These are phyloP conservation scores for Phylloporus scabripes DNA, from an alignment of 768 basidiomycete genomes.

Conservation along the genomic window DNA sequence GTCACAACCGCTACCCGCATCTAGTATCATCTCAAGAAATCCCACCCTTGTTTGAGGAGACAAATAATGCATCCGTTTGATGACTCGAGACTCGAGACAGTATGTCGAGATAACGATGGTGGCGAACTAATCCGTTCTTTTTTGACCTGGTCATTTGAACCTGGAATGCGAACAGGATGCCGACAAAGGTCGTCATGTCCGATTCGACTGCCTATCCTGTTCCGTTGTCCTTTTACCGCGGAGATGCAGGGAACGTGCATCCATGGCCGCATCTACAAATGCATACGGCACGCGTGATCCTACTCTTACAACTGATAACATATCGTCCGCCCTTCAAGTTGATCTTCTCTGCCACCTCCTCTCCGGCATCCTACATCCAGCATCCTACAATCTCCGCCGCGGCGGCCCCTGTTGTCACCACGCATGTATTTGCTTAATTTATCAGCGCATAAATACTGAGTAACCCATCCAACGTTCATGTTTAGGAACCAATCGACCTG, in stretches of 20 bases:
- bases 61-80: no score
- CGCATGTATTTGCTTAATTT: background rate
- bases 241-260: background rate
- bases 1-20: no score
- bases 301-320: background rate
- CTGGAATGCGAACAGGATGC: no score
- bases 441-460: background rate
- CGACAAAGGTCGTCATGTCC: no score
- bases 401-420: background rate
- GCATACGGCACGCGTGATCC: background rate
- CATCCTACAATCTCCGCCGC: background rate
- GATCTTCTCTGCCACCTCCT: background rate
- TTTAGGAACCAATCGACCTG: slow-evolving; percentile 14
- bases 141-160: no score
- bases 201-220: no score
- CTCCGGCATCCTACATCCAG: no score
- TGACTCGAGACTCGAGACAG: no score
- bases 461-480: background rate
- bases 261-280: background rate
- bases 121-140: no score
- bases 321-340: background rate
- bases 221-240: background rate
- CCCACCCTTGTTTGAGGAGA: no score
- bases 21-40: no score
- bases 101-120: no score